A percentile compares a stretch with the other conserved stretches of the same genome.
phyloP scores from a whole-genome alignment of 73 alveolate genomes.

The Uronychia setigera region DNA sequence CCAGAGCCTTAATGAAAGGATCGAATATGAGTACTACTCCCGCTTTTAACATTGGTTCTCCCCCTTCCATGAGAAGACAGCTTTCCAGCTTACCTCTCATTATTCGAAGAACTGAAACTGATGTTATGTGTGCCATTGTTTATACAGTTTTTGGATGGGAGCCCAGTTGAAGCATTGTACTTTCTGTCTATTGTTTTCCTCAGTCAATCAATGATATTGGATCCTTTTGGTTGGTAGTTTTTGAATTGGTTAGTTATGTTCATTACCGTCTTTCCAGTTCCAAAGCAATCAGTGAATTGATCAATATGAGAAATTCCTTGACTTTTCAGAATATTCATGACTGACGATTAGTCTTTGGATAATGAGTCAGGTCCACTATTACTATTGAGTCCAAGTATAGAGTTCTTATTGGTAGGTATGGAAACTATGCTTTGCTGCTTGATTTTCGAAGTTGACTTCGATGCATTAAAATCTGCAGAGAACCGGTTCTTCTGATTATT shows the following conservation, averaged over 20 bases:
- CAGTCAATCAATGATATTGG: neutral
- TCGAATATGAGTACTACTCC: no score
- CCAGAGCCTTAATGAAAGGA: no score
- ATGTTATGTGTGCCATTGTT: no score
- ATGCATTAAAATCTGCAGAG: neutral
- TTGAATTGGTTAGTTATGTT: neutral
- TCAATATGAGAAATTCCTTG: neutral
- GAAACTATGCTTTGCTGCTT: neutral
- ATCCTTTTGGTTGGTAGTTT: neutral
- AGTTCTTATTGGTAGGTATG: no score
- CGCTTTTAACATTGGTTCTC: no score
- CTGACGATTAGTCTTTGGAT: neutral
- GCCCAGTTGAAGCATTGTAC: neutral
- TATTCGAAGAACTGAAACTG: no score
- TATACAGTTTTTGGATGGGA: neutral
- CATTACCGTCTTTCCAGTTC: neutral
- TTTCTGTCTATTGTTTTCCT: neutral
- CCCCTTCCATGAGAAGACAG: no score
- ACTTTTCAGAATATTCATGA: neutral
- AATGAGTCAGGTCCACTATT: neutral
- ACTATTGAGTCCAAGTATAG: no score
- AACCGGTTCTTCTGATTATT: neutral
- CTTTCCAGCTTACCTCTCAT: no score
- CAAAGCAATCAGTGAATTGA: neutral
- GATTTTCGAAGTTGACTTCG: neutral